Evolutionary conservation across 2,329 filamentous ascomycete genomes (phyloP).

Genomic region (Amphichorda felina): DNA sequence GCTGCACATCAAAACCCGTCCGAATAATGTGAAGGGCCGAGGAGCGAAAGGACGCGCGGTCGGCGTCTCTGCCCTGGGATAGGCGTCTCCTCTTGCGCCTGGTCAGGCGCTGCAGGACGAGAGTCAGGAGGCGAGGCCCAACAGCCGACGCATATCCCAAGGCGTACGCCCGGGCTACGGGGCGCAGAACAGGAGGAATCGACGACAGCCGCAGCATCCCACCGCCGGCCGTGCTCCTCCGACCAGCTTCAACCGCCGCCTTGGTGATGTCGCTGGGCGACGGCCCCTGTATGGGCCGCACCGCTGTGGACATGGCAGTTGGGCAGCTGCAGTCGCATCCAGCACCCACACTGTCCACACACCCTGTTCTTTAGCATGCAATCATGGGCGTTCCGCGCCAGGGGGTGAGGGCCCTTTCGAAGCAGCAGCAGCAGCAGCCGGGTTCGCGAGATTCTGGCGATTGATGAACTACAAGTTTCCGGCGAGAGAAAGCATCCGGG

Average conservation of each 20-base stretch:
- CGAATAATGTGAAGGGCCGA: slow-evolving; percentile 28
- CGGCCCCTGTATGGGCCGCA: too few species aligned
- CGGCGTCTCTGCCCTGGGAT: slow-evolving; percentile 13
- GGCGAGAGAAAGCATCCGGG: too few species aligned
- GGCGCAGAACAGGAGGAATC: slow-evolving; percentile 39
- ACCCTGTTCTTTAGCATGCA: neutral
- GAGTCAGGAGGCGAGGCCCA: slow-evolving; percentile 40
- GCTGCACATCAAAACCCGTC: slow-evolving; percentile 38
- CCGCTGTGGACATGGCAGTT: neutral
- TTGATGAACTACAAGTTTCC: too few species aligned
- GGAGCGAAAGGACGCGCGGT: slow-evolving; percentile 16
- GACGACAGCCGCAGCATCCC: slow-evolving; percentile 4
- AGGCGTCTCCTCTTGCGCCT: slow-evolving; percentile 14
- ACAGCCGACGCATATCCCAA: slow-evolving; percentile 49
- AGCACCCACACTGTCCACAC: too few species aligned
- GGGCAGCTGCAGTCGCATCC: too few species aligned
- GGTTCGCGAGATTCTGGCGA: too few species aligned
- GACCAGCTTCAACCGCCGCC: too few species aligned
- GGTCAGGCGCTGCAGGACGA: slow-evolving; percentile 38
- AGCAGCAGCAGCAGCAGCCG: too few species aligned
- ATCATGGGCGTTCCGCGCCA: too few species aligned
- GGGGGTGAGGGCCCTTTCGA: too few species aligned
- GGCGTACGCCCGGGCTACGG: slow-evolving; percentile 46
- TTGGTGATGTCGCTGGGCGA: too few species aligned
- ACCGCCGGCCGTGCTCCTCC: too few species aligned